Conservation (phyloP, 495 filamentous ascomycete genomes). For the Daldinia concentrica region DNA sequence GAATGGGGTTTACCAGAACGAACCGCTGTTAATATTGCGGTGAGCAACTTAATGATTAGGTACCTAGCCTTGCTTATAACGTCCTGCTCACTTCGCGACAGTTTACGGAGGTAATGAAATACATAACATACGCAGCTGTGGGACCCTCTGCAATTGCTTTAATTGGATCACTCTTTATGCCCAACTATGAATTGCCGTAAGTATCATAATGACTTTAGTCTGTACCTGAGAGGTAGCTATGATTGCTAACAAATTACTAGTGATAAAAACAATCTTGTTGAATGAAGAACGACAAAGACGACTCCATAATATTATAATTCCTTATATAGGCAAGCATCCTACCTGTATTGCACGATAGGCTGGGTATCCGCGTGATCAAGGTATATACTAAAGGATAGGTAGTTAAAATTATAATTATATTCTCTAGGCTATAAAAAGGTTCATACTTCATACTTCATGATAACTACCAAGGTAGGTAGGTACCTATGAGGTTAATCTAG, state of each 20-base stretch:
- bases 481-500: not conserved
- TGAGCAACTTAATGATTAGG: slow-evolving; percentile 39
- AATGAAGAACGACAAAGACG: slow-evolving; percentile 7
- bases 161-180: slow-evolving; percentile 52
- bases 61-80: not conserved
- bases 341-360: not conserved
- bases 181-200: slow-evolving; percentile 56
- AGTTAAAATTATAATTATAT: not conserved
- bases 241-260: slow-evolving; percentile 28
- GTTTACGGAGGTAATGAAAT: slow-evolving; percentile 59
- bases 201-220: slow-evolving; percentile 1
- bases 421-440: not conserved
- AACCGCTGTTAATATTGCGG: slow-evolving; percentile 54
- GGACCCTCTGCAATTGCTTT: slow-evolving; percentile 52
- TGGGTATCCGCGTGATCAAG: not conserved
- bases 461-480: too few relatives aligned
- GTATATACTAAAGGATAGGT: not conserved
- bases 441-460: not conserved
- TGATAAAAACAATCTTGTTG: slow-evolving; percentile 48
- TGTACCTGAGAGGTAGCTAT: not conserved
- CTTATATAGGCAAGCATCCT: not conserved
- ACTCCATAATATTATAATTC: not conserved
- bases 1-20: slow-evolving; percentile 55
- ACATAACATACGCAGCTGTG: slow-evolving; percentile 58
- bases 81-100: slow-evolving; percentile 22